Conservation (phyloP, 1,284 basidiomycete species). For the Naganishia sp. region DNA sequence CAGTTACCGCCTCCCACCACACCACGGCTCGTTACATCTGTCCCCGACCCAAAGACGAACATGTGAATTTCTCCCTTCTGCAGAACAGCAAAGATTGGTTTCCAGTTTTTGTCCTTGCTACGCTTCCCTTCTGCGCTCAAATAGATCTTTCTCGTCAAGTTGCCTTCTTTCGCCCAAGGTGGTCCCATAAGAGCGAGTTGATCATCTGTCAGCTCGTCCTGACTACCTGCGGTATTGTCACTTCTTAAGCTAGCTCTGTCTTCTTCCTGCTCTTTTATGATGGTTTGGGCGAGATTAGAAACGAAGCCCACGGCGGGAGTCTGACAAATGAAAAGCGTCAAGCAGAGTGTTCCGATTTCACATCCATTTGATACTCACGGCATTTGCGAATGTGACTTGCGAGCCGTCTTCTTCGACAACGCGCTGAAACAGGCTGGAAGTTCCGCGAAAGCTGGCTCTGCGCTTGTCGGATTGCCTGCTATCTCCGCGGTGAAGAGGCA, state of each 20-base stretch:
- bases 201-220: slow-evolving; percentile 75
- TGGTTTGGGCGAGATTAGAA: slow-evolving; percentile 90
- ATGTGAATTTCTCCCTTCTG: slow-evolving; percentile 89
- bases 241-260: slow-evolving; percentile 70
- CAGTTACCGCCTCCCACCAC: slow-evolving; percentile 93
- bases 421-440: slow-evolving; percentile 64
- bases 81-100: slow-evolving; percentile 93
- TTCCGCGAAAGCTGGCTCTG: slow-evolving; percentile 64
- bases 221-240: slow-evolving; percentile 57
- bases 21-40: slow-evolving; percentile 50
- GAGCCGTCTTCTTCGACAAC: slow-evolving; percentile 77
- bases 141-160: slow-evolving; percentile 89
- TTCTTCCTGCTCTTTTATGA: slow-evolving; percentile 94
- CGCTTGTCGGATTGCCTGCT: not conserved
- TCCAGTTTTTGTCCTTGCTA: slow-evolving; percentile 81
- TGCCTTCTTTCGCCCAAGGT: slow-evolving; percentile 98
- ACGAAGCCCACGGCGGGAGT: slow-evolving; percentile 84
- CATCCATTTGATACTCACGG: slow-evolving; percentile 78
- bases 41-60: slow-evolving; percentile 81
- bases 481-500: not conserved
- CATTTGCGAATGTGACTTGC: slow-evolving; percentile 66
- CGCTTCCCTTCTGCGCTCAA: slow-evolving; percentile 78
- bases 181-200: slow-evolving; percentile 90
- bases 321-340: not conserved
- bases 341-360: slow-evolving; percentile 13